A percentile compares a stretch with the other conserved stretches of the same genome.
Evolutionary conservation across 2,329 filamentous ascomycete genomes (phyloP).

Genomic region (Curvularia hawaiiensis): DNA sequence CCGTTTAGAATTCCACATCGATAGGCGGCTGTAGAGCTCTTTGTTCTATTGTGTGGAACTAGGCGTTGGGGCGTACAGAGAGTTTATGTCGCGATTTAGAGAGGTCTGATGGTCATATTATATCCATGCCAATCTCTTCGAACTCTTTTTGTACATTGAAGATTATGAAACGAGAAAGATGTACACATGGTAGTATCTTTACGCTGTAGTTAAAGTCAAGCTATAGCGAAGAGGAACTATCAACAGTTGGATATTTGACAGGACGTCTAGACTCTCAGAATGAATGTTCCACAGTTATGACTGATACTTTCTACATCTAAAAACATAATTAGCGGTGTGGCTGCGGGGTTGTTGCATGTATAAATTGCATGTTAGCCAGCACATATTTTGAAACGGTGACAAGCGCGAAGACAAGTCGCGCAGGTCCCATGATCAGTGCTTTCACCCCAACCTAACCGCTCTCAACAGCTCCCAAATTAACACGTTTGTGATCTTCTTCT

Average conservation of each 20-base stretch:
- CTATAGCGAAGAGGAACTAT: background rate
- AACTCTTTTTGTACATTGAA: background rate
- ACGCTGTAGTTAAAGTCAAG: background rate
- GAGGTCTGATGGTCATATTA: background rate
- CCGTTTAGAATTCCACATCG: slow-evolving; percentile 40
- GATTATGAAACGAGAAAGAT: background rate
- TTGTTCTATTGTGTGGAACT: background rate
- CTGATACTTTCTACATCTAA: background rate
- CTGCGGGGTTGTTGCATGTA: background rate
- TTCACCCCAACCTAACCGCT: background rate
- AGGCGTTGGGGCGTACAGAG: background rate
- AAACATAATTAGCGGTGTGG: background rate
- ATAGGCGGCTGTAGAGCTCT: background rate
- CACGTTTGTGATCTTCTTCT: too few species aligned
- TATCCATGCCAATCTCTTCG: background rate
- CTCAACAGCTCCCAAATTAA: background rate
- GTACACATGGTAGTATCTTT: background rate
- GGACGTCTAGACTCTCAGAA: background rate
- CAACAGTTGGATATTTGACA: background rate
- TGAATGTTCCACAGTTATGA: background rate
- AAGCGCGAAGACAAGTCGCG: background rate
- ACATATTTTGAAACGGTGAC: background rate
- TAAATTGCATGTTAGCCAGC: background rate
- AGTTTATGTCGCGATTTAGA: background rate
- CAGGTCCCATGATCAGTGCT: background rate